Conservation (phyloP, 2,329 filamentous ascomycete genomes). For the Aureobasidium sp. region DNA sequence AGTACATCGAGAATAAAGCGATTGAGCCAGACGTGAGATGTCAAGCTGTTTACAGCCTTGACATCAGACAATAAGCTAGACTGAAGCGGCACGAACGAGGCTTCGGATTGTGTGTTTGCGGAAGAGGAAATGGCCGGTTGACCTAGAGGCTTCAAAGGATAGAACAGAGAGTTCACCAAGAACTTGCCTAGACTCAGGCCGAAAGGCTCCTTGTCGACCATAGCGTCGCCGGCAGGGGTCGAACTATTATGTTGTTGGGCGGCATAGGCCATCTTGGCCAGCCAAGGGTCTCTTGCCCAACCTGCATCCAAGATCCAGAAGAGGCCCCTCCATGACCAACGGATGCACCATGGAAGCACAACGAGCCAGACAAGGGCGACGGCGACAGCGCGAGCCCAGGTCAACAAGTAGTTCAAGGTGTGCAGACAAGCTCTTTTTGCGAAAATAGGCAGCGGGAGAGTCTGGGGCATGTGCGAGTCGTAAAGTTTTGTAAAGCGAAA, state of each 20-base stretch:
- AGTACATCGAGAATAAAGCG: slow-evolving; percentile 70
- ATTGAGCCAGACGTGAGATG: slow-evolving; percentile 63
- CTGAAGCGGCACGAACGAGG: background rate
- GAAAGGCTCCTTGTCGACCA: background rate
- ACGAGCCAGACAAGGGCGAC: slow-evolving; percentile 83
- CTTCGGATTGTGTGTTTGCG: background rate
- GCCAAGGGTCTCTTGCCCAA: slow-evolving; percentile 41
- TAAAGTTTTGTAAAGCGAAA: slow-evolving; percentile 99
- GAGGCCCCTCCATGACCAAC: slow-evolving; percentile 82
- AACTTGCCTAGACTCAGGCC: slow-evolving; percentile 5
- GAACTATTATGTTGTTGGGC: background rate
- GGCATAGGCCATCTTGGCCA: slow-evolving; percentile 17
- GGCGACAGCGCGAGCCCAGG: slow-evolving; percentile 68
- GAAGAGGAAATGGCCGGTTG: background rate
- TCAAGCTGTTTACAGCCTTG: slow-evolving; percentile 46
- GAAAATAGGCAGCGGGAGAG: slow-evolving; percentile 73
- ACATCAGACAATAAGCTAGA: slow-evolving; percentile 44
- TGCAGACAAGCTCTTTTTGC: slow-evolving; percentile 68
- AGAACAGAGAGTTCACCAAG: background rate
- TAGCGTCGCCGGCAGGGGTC: background rate
- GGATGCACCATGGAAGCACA: slow-evolving; percentile 81
- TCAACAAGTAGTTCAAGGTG: slow-evolving; percentile 58
- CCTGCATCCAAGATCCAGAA: slow-evolving; percentile 89
- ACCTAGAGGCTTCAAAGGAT: background rate
- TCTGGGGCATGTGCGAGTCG: slow-evolving; percentile 82